Percentiles rank a stretch among this genome's conserved stretches.
phyloP scores from a whole-genome alignment of 2,329 filamentous ascomycete species.

The Colletotrichum truncatum region DNA sequence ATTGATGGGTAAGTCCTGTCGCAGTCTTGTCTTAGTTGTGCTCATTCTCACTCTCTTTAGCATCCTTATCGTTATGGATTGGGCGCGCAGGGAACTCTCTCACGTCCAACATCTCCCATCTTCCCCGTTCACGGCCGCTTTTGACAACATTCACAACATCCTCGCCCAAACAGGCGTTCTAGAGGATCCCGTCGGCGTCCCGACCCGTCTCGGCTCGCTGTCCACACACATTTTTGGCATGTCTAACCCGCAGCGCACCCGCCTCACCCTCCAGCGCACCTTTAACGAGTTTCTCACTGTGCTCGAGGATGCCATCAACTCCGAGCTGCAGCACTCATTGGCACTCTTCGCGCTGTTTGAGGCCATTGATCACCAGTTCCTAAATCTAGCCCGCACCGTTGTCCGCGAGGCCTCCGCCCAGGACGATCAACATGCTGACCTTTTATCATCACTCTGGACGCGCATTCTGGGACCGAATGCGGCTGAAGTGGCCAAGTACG shows the following conservation, averaged over 20 bases:
- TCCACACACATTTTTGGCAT: constrained; percentile 81
- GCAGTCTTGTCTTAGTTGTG: constrained; percentile 13
- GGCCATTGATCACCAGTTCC: constrained; percentile 87
- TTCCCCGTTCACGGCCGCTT: constrained; percentile 73
- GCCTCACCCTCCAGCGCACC: constrained; percentile 82
- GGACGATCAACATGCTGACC: constrained; percentile 81
- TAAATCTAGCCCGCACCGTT: constrained; percentile 86
- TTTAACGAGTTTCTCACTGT: constrained; percentile 89
- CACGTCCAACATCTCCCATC: constrained; percentile 71
- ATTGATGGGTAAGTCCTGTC: constrained; percentile 74
- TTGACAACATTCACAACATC: constrained; percentile 84
- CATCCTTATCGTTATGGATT: constrained; percentile 95
- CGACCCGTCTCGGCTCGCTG: constrained; percentile 75
- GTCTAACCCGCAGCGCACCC: constrained; percentile 83
- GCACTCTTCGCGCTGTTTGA: constrained; percentile 91
- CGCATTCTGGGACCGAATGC: constrained; percentile 82
- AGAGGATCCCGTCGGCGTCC: constrained; percentile 61
- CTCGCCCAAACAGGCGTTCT: constrained; percentile 72
- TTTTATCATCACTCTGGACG: constrained; percentile 87
- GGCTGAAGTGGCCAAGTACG: constrained; percentile 83
- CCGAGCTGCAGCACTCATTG: constrained; percentile 82
- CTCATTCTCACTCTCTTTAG: constrained; percentile 46
- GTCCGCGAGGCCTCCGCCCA: constrained; percentile 85
- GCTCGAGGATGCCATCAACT: constrained; percentile 88
- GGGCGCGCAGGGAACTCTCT: constrained; percentile 86